Evolutionary conservation across 116 monocot species (phyloP), one percentile per base, ranked within the genome.

Genomic region (Posidonia oceanica): DNA sequence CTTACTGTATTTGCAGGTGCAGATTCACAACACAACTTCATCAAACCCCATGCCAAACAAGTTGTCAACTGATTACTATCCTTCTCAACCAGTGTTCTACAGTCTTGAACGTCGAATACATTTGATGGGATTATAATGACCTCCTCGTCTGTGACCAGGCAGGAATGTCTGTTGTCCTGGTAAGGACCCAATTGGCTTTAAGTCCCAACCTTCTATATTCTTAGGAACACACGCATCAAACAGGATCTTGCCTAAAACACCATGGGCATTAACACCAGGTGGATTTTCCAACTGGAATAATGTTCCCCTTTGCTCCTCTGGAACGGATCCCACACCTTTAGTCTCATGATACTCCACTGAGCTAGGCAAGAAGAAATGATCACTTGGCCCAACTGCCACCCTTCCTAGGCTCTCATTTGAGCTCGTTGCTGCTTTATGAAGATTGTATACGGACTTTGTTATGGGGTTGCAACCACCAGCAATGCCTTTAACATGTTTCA

Each of bases 171-270:
- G 68, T 51, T 14, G 52, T 21, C 68, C 68, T 36, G 14, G 21
- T 8, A 52, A 68, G 54, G 53, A 68, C 36, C 71, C 61, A 55
- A 51, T 75, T 11, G 84, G 84, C 61, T 90, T 93, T 53, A 93
- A 87, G 72, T 98, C 93, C 93, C 98, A 98, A 15, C 78, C 93
- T 75, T 90, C 98, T 0, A 98, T 63, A 20, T 87, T 98, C 77
- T 83, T 90, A 0, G 98, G 98, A 59, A 86, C 85, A 68, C 90
- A 98, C 2, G 82, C 93, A 72, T 92, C 93, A 39, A 79, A 93
- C 36, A 98, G 81, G 38, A 98, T 84, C 72, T 90, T 89, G 39
- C 93, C 82, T 12, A 98, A 80, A 38, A 84, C 80, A 10, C 80
- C 85, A 54, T 92, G 83, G 7, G 89, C 79, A 22, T 87, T 81